Evolutionary conservation across 2,329 filamentous ascomycete genomes (phyloP).

Genomic region (Alternaria conjuncta): DNA sequence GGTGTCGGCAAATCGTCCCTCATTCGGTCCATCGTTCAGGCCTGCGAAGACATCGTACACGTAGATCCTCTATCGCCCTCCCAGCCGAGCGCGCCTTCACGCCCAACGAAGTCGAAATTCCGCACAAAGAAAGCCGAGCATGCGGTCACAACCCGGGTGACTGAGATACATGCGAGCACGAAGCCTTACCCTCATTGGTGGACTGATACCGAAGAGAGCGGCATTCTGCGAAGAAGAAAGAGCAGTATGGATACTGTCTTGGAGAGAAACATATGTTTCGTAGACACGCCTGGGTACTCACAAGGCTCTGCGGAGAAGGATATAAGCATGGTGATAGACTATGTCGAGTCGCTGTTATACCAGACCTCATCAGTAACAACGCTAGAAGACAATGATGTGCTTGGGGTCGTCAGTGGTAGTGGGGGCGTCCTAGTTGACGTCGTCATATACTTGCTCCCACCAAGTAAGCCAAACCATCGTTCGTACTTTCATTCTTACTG

Average conservation of each 20-base stretch:
- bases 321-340: constrained; percentile 59
- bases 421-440: constrained; percentile 85
- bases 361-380: constrained; percentile 66
- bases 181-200: constrained; percentile 85
- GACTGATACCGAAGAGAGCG: constrained; percentile 75
- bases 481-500: constrained; percentile 10
- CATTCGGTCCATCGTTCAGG: constrained; percentile 85
- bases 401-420: constrained; percentile 78
- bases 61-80: constrained; percentile 69
- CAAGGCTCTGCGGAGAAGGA: constrained; percentile 49
- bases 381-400: constrained; percentile 75
- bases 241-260: constrained; percentile 78
- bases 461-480: constrained; percentile 60
- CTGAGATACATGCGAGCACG: constrained; percentile 55
- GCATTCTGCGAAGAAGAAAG: constrained; percentile 63
- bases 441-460: constrained; percentile 79
- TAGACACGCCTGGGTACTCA: constrained; percentile 76
- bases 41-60: constrained; percentile 91
- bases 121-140: constrained; percentile 32
- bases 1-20: constrained; percentile 88
- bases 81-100: constrained; percentile 32
- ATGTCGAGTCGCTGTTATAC: constrained; percentile 73
- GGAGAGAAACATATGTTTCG: constrained; percentile 91
- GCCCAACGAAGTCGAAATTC: constrained; percentile 32
- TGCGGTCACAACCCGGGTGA: constrained; percentile 37